Percentiles rank a stretch among this genome's conserved stretches.
Evolutionary conservation across 2,329 filamentous ascomycete species (phyloP).

Genomic region (Malbranchea zuffiana): DNA sequence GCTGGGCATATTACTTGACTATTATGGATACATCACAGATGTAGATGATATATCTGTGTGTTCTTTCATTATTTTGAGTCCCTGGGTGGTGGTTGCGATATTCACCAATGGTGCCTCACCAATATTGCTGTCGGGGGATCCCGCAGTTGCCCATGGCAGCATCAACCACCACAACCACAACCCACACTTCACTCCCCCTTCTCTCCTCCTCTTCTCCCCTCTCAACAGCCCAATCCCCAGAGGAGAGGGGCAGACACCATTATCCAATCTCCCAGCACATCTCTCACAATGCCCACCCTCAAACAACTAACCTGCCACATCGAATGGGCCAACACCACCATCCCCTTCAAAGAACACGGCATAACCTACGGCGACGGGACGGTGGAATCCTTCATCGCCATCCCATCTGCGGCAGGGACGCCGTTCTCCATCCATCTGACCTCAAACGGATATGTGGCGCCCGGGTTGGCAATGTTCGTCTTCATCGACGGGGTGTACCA

Average conservation of each 20-base stretch:
- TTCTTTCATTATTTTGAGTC: too few relatives aligned
- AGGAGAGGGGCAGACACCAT: not conserved
- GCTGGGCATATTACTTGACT: too few relatives aligned
- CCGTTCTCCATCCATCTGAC: slow-evolving; percentile 41
- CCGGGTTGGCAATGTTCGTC: slow-evolving; percentile 45
- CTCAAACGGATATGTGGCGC: slow-evolving; percentile 41
- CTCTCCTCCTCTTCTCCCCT: not conserved
- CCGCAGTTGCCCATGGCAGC: too few relatives aligned
- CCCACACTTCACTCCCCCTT: not conserved
- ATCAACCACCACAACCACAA: not conserved
- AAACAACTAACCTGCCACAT: slow-evolving; percentile 44
- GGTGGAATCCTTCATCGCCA: slow-evolving; percentile 43
- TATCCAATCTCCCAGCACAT: not conserved
- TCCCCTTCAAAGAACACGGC: slow-evolving; percentile 40
- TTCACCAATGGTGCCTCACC: too few relatives aligned
- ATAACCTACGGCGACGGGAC: slow-evolving; percentile 41
- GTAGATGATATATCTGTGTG: too few relatives aligned
- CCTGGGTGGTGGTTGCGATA: too few relatives aligned
- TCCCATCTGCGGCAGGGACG: slow-evolving; percentile 36
- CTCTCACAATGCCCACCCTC: slow-evolving; percentile 41
- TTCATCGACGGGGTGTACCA: slow-evolving; percentile 49
- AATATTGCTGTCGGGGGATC: too few relatives aligned
- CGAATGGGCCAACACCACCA: slow-evolving; percentile 36
- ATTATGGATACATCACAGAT: too few relatives aligned
- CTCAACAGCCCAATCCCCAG: too few relatives aligned